These are phyloP conservation scores for Saccharomycopsis javanensis DNA, from an alignment of 805 yeast genomes.

Conservation along the genomic window DNA sequence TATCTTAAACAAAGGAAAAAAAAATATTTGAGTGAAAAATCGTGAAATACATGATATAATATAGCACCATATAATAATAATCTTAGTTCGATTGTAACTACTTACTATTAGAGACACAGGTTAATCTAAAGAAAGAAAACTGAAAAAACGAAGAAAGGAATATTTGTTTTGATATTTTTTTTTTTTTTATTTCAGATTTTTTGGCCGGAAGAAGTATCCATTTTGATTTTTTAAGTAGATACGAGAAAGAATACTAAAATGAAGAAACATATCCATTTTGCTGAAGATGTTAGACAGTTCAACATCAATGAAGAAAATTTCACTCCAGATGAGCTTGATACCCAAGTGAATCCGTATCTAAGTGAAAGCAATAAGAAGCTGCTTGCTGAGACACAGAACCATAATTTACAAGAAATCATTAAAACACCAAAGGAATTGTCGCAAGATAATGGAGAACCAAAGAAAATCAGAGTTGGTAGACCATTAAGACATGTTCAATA, in stretches of 20 bases:
- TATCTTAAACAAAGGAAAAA: neutral
- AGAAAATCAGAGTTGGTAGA: constrained; percentile 30
- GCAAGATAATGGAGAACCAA: constrained; percentile 9
- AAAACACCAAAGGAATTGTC: constrained; percentile 16
- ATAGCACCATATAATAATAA: neutral
- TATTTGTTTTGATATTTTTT: too few species aligned
- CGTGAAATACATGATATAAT: neutral
- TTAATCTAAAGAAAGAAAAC: too few species aligned
- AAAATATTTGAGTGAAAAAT: neutral
- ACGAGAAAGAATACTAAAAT: neutral
- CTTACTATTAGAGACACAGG: neutral
- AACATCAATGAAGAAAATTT: constrained; percentile 12
- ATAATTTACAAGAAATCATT: neutral
- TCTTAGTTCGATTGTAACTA: too few species aligned
- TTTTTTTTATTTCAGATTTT: too few species aligned
- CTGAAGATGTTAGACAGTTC: constrained; percentile 5
- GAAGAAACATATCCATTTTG: neutral
- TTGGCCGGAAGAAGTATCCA: too few species aligned
- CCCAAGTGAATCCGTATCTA: constrained; percentile 14
- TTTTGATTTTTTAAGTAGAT: too few species aligned
- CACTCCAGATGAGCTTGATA: constrained; percentile 16
- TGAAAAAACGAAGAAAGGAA: too few species aligned
- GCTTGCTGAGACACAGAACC: constrained; percentile 6
- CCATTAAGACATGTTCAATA: constrained; percentile 42
- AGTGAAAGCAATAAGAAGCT: constrained; percentile 1